Base-by-base conservation (phyloP, 176 grass and related monocot species). In the Oryza australiensis region DNA sequence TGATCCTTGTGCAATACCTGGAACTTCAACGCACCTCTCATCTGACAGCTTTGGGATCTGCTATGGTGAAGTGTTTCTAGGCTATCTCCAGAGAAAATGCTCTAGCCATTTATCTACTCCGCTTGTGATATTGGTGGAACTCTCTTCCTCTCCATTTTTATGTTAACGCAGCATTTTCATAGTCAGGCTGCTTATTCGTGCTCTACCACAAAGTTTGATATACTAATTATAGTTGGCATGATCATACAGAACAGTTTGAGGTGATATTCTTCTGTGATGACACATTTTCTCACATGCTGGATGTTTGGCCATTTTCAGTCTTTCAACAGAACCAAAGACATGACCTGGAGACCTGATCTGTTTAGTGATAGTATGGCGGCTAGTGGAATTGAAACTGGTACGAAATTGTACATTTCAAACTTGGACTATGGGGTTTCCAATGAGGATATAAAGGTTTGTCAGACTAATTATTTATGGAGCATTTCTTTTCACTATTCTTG, bases 341-440 rank as follows among this genome's bases (percentile, higher is more conserved):
- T 93, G 82, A 93, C 86, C 66, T 94, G 89, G 97, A 96, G 97
- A 83, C 85, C 86, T 87, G 93, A 96, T 94, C 85, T 99, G 28
- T 96, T 95, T 85, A 91, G 83, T 86, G 93, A 92, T 80, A 92
- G 89, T 88, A 92, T 96, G 84, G 89, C 80, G 18, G 82, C 90
- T 64, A 70, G 76, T 86, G 87, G 87, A 85, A 92, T 94, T 66
- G 90, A 90, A 82, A 92, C 88, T 80, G 88, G 95, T 85, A 94
- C 95, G 67, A 99, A 99, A 85, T 46, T 99, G 71, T 99, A 95
- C 74, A 93, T 99, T 86, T 99, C 97, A 40, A 99, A 99, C 83
- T 86, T 99, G 62, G 91, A 99, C 86, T 92, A 91, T 82, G 15
- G 87, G 38, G 97, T 99, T 65, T 99, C 97, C 53, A 99, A 99